A percentile compares a stretch with the other conserved stretches of the same genome.
Conservation (phyloP, 2,329 filamentous ascomycete species). For the Sclerotinia spermophila region DNA sequence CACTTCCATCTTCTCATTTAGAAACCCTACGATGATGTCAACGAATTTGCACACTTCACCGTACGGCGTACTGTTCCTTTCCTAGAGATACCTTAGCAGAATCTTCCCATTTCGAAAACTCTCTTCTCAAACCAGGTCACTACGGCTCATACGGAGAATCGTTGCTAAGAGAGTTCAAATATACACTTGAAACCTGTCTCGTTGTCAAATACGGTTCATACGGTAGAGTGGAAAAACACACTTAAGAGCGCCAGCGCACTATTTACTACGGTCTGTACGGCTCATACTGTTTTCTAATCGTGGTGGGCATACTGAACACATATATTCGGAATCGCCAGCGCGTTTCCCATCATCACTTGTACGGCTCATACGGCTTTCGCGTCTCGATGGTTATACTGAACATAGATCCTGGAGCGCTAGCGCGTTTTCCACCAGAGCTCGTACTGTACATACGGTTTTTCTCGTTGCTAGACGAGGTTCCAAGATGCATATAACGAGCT, state of each 20-base stretch:
- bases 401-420: background rate
- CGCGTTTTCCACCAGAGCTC: background rate
- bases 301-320: background rate
- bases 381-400: background rate
- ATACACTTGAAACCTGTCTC: background rate
- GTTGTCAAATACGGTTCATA: background rate
- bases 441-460: background rate
- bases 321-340: background rate
- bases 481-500: background rate
- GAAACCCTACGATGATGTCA: no score
- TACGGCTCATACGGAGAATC: background rate
- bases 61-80: no score
- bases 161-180: background rate
- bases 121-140: background rate
- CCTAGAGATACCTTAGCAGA: no score
- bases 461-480: background rate
- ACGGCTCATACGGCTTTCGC: background rate
- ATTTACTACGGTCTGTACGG: background rate
- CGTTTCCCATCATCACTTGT: background rate
- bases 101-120: no score
- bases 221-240: background rate
- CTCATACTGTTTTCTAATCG: background rate
- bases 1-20: no score
- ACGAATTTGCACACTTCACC: no score
- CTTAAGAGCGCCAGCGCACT: background rate